Evolutionary conservation across 208 protist genomes (phyloP).

Genomic region (Crithidia fasciculata): DNA sequence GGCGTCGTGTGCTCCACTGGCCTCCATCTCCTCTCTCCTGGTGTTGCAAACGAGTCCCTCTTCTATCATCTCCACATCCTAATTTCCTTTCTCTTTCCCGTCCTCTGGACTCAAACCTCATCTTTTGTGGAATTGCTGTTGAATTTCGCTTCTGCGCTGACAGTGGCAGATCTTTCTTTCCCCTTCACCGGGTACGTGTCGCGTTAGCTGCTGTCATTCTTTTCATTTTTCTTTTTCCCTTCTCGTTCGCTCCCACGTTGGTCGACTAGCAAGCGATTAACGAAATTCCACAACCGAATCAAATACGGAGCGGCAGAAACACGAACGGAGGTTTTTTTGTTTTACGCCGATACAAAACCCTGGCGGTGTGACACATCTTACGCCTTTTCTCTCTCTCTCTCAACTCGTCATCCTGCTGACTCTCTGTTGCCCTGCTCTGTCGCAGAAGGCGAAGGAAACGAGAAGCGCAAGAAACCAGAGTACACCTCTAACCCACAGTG

Average conservation of each 20-base stretch:
- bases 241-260: too few relatives aligned
- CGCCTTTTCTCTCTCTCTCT: not conserved
- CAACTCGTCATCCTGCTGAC: not conserved
- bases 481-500: too few relatives aligned
- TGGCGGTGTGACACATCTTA: too few relatives aligned
- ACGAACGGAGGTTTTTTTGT: too few relatives aligned
- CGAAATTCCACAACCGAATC: too few relatives aligned
- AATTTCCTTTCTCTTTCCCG: not conserved
- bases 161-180: not conserved
- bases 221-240: not conserved
- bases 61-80: not conserved
- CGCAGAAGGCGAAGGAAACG: too few relatives aligned
- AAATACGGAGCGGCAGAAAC: too few relatives aligned
- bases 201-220: not conserved
- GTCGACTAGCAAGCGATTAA: too few relatives aligned
- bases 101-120: not conserved
- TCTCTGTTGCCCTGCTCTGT: too few relatives aligned
- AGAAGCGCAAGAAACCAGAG: too few relatives aligned
- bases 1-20: too few relatives aligned
- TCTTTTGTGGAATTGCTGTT: slow-evolving; percentile 1
- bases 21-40: not conserved
- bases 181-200: not conserved
- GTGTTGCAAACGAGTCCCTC: not conserved
- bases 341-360: too few relatives aligned
- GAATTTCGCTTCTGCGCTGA: not conserved